A percentile compares a stretch with the other conserved stretches of the same genome.
Evolutionary conservation across 805 yeast species (phyloP).

Genomic region (Debaryomyces tyrocola): DNA sequence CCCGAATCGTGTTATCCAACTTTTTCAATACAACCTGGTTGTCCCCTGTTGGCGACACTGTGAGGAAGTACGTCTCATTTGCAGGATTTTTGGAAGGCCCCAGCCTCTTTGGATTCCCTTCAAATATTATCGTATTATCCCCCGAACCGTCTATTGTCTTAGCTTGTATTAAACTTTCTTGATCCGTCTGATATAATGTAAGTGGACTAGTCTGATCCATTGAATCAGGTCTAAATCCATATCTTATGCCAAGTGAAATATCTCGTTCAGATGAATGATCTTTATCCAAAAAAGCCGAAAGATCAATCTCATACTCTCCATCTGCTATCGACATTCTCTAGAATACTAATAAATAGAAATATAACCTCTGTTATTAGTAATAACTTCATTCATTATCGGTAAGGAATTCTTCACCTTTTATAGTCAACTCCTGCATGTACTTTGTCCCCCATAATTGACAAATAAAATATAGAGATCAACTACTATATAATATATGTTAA

Average conservation of each 20-base stretch:
- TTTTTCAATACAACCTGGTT: slow-evolving; percentile 22
- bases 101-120: slow-evolving; percentile 36
- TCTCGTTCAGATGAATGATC: not conserved
- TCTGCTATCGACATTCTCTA: slow-evolving; percentile 20
- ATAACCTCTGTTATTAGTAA: too few species aligned
- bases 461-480: not conserved
- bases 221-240: slow-evolving; percentile 42
- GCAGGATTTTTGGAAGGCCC: slow-evolving; percentile 11
- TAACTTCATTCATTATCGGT: not conserved
- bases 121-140: slow-evolving; percentile 28
- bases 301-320: slow-evolving; percentile 46
- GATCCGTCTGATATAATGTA: slow-evolving; percentile 33
- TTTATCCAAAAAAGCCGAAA: slow-evolving; percentile 20
- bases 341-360: not conserved
- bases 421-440: not conserved
- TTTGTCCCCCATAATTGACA: not conserved
- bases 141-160: slow-evolving; percentile 19
- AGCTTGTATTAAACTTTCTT: slow-evolving; percentile 33
- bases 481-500: too few species aligned
- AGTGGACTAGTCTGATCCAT: slow-evolving; percentile 37
- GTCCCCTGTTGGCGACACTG: slow-evolving; percentile 14
- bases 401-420: not conserved
- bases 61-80: slow-evolving; percentile 33
- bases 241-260: slow-evolving; percentile 29
- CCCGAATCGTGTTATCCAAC: slow-evolving; percentile 32